These are phyloP conservation scores for Phaffomyces antillensis DNA, from an alignment of 805 yeast genomes.

Conservation along the genomic window DNA sequence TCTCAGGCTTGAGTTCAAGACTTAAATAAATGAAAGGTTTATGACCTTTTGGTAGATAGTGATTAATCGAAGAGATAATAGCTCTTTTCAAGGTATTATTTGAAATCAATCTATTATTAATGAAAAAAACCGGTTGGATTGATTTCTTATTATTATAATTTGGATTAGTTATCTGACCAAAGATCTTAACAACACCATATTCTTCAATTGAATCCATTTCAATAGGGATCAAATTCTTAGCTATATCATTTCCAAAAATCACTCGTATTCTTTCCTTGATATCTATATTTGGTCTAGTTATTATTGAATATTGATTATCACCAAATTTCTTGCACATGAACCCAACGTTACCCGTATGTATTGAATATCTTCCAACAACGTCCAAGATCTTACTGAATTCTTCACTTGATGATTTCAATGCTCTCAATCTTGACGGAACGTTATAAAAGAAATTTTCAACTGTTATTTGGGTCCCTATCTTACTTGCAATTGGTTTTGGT, in stretches of 20 bases:
- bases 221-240: conserved; percentile 54
- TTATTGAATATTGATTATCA: conserved; percentile 60
- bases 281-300: conserved; percentile 43
- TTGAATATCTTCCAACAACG: conserved; percentile 75
- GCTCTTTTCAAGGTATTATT: conserved; percentile 79
- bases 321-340: conserved; percentile 78
- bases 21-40: conserved; percentile 74
- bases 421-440: conserved; percentile 66
- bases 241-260: conserved; percentile 64
- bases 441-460: conserved; percentile 91
- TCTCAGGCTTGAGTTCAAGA: conserved; percentile 56
- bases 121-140: conserved; percentile 68
- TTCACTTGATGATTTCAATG: conserved; percentile 59
- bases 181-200: conserved; percentile 44
- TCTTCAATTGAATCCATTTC: conserved; percentile 25
- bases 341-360: conserved; percentile 64
- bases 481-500: conserved; percentile 79
- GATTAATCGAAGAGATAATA: conserved; percentile 34
- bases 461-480: conserved; percentile 72
- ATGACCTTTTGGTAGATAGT: conserved; percentile 69
- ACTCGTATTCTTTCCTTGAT: conserved; percentile 63
- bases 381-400: conserved; percentile 76
- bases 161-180: conserved; percentile 64
- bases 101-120: conserved; percentile 74
- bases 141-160: conserved; percentile 64